Base-by-base conservation (phyloP, 768 basidiomycete species). In the Holtermannia corniformis region DNA sequence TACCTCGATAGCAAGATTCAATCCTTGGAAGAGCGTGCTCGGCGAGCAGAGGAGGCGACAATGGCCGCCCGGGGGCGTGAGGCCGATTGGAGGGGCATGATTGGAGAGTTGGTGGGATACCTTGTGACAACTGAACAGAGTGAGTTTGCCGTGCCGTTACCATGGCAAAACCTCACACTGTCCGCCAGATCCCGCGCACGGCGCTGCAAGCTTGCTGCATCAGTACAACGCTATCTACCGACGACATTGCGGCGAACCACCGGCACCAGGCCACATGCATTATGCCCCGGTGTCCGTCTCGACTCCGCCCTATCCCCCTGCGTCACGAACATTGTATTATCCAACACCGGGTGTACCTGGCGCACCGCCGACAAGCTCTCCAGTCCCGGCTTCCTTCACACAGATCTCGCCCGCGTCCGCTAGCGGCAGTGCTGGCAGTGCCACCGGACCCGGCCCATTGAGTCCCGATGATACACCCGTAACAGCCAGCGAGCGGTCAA, bases 71-170 rank as follows among this genome's bases (percentile, higher is more conserved):
- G 61, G 27, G 59, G 32, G n/a, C 57, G 62, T 40, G 64, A 67
- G 57, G 56, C 50, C 41, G 65, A 59, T 23, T 51, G 64, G 56
- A 52, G 58, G 51, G 40, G 27, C 16, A 43, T 70, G 25, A 41
- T 67, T 44, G 57, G 64, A 37, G 65, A 67, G 19, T 56, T 70
- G 10, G 52, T 67, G 20, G 50, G 57, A 7, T 60, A 67, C 47
- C 23, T 70, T 23, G 57, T 52, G 2, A 46, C 46, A 3, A 51
- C 41, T 44, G 61, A 61, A 25, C 49, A 50, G 28, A 57, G 61
- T 62, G 32, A 54, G 57, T 55, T 13, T n/a, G 22, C 20, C 12
- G 27, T 37, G 32, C 32, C 7, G 32, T 37, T 37, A 16, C 16
- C 10, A 7, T 7, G 16, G 32, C 32, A 16, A 37, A 16, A 37